phyloP scores from a whole-genome alignment of 192 early-diverging fungal species.

The Coemansia asiatica region DNA sequence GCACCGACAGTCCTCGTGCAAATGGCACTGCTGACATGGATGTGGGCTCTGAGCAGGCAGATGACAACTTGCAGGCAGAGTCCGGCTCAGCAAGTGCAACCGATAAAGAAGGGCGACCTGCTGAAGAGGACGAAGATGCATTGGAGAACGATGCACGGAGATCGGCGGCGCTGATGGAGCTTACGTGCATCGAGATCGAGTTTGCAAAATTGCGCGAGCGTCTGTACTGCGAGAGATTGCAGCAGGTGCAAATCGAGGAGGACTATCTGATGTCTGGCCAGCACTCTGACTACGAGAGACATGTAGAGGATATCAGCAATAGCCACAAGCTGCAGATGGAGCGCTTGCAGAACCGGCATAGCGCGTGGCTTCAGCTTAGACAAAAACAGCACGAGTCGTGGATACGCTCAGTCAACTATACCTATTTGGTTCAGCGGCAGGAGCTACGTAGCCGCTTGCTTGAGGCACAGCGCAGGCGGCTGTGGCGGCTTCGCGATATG shows the following conservation, averaged over 20 bases:
- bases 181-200: constrained; percentile 51
- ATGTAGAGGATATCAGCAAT: constrained; percentile 28
- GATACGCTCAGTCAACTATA: constrained; percentile 43
- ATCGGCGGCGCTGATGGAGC: constrained; percentile 36
- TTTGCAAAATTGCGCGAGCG: constrained; percentile 56
- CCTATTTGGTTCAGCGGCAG: constrained; percentile 45
- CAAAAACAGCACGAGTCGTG: constrained; percentile 35
- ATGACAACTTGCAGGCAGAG: background rate
- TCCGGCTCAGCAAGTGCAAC: background rate
- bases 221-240: constrained; percentile 41
- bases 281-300: constrained; percentile 44
- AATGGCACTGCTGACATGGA: constrained; percentile 8
- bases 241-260: constrained; percentile 52
- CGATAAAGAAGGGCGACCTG: background rate
- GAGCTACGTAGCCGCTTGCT: constrained; percentile 46
- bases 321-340: constrained; percentile 24
- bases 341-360: constrained; percentile 32
- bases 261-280: constrained; percentile 38
- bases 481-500: constrained; percentile 44
- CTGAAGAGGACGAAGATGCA: constrained; percentile 10
- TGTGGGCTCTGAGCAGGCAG: background rate
- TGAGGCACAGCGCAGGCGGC: constrained; percentile 28
- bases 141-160: constrained; percentile 42
- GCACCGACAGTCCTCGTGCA: background rate
- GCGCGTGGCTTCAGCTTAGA: constrained; percentile 40